Conservation (phyloP, 345 rosid species). For the Hevea brasiliensis region DNA sequence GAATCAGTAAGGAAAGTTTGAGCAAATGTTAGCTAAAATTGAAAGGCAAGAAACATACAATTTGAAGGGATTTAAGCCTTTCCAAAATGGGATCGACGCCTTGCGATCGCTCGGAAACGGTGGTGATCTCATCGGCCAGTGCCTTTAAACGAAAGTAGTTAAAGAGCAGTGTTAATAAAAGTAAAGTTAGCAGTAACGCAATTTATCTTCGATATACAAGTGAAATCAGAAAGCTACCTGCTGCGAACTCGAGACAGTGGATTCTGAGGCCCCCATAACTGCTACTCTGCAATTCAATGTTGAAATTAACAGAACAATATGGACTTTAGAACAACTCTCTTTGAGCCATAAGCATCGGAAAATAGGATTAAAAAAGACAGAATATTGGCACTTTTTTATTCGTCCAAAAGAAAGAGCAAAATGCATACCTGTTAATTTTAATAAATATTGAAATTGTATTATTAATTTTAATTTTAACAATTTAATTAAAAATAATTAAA, state of each 20-base stretch:
- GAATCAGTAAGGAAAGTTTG: background rate
- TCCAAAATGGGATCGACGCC: constrained; percentile 69
- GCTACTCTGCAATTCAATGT: background rate
- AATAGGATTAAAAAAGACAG: too few species aligned
- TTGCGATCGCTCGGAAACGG: constrained; percentile 64
- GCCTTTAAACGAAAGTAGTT: constrained; percentile 23
- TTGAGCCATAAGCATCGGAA: too few species aligned
- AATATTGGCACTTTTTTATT: too few species aligned
- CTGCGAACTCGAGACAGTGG: constrained; percentile 47
- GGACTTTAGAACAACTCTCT: too few species aligned
- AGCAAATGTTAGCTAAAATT: background rate
- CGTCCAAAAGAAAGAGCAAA: too few species aligned
- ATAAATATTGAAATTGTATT: too few species aligned
- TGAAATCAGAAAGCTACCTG: constrained; percentile 41
- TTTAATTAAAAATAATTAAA: too few species aligned
- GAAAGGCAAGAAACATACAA: constrained; percentile 47
- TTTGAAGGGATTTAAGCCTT: constrained; percentile 70
- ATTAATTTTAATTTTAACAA: too few species aligned
- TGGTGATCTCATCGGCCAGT: constrained; percentile 68
- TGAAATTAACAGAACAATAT: background rate
- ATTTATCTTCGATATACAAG: background rate
- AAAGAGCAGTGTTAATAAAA: background rate
- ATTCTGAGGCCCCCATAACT: constrained; percentile 41
- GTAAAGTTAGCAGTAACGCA: background rate
- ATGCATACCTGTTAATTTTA: too few species aligned